Base-by-base conservation (phyloP, 805 yeast species). In the Brettanomyces nanus region DNA sequence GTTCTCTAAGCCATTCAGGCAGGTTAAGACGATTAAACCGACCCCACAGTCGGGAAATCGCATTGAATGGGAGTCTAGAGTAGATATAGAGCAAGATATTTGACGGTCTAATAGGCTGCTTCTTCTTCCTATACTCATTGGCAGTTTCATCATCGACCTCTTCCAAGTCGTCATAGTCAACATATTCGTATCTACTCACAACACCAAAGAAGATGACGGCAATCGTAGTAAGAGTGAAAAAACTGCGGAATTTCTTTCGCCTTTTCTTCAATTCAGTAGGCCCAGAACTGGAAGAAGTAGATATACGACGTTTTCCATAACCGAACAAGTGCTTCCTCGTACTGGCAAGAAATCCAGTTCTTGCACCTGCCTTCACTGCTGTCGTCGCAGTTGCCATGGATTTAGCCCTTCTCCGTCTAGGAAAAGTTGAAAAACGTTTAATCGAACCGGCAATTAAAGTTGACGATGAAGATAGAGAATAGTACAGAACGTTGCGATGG, bases 41-140 rank as follows among this genome's bases (percentile, higher is more conserved):
- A 23, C 99, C 99, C 99, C 99, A 92, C 32, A 90, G 62, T 44
- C 99, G 73, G 1, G 97, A 87, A 25, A 87, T 68, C 1, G 95
- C 84, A 54, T 89, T 86, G 55, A 92, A 70, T 1, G 99, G 99
- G 33, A 92, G 66, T 2, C 96, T 80, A 3, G 87, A 77, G 60
- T 92, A 92, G 22, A 92, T 81, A 53, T 85, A 89, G 40, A 90
- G 73, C 30, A 82, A 79, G 97, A 97, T 89, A 6, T 94, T 81
- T 46, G 75, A 73, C 6, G 87, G 89, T 47, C 71, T 71, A 39
- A 73, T 68, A 18, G 15, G 6, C 13, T 19, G 21, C 40, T 18
- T 36, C 41, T 13, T 36, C 41, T 2, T 25, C 38, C 22, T 26
- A 22, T 5, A 20, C 18, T 28, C 41, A 27, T 17, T 13, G 13